Percentiles rank a stretch among this genome's conserved stretches.
Conservation (phyloP, 805 yeast genomes). For the Naumovozyma castellii region DNA sequence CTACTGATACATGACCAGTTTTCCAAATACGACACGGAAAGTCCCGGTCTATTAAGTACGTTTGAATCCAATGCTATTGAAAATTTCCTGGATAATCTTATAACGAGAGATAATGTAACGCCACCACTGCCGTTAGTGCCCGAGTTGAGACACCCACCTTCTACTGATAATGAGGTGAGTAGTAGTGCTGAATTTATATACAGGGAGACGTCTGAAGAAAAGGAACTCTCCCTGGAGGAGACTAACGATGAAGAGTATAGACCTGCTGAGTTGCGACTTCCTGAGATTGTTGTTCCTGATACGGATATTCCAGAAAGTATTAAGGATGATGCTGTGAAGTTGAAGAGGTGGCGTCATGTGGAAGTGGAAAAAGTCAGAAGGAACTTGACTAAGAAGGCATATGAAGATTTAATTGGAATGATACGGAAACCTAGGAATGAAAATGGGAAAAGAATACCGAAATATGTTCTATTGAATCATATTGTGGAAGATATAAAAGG, state of each 20-base stretch:
- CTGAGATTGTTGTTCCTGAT: conserved; percentile 20
- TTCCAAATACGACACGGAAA: not conserved
- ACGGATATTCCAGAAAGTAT: conserved; percentile 17
- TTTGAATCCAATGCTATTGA: conserved; percentile 29
- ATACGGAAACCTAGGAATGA: conserved; percentile 7
- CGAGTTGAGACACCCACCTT: not conserved
- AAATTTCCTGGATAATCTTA: conserved; percentile 23
- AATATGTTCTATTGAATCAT: conserved; percentile 22
- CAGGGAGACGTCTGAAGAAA: too few relatives aligned
- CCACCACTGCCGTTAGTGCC: not conserved
- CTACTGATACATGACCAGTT: not conserved
- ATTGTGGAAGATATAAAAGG: conserved; percentile 26
- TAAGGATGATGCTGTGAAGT: conserved; percentile 9
- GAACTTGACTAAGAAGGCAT: conserved; percentile 22
- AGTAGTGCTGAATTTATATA: too few relatives aligned
- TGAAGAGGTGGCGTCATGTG: conserved; percentile 29
- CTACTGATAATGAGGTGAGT: too few relatives aligned
- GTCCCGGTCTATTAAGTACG: conserved; percentile 20
- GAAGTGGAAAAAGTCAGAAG: conserved; percentile 26
- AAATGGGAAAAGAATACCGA: conserved; percentile 25
- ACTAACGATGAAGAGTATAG: conserved; percentile 5
- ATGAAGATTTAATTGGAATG: conserved; percentile 20
- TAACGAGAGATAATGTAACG: conserved; percentile 5
- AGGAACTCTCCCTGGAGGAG: too few relatives aligned
- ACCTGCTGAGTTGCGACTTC: conserved; percentile 15